These are phyloP conservation scores for Erodium moschatum DNA, from an alignment of 441 rosid species.

Conservation along the genomic window DNA sequence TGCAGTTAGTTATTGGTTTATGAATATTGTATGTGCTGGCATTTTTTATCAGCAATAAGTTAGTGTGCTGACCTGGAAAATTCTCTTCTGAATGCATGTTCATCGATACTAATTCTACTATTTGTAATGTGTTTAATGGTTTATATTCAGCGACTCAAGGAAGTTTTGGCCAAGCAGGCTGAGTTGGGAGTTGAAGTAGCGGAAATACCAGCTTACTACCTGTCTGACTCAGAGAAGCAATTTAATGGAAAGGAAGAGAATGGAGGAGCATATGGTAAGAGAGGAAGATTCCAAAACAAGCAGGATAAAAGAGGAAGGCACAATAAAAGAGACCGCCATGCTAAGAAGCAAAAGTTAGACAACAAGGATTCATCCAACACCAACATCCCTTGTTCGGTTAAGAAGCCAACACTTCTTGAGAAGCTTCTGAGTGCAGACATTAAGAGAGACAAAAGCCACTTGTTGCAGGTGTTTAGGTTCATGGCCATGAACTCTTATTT, in stretches of 20 bases:
- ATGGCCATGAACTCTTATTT: conserved; percentile 62
- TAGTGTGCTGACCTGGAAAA: too few relatives aligned
- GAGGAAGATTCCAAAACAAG: conserved; percentile 33
- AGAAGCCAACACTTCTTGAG: conserved; percentile 61
- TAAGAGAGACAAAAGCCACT: conserved; percentile 46
- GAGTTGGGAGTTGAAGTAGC: conserved; percentile 87
- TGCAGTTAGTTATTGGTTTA: too few relatives aligned
- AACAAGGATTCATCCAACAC: conserved; percentile 22
- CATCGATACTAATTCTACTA: neutral
- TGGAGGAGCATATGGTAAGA: conserved; percentile 24
- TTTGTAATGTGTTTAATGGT: conserved; percentile 13
- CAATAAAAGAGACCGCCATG: conserved; percentile 27
- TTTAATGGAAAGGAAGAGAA: conserved; percentile 27
- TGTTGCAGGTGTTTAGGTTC: conserved; percentile 68
- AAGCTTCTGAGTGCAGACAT: conserved; percentile 68
- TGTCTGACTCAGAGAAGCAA: conserved; percentile 40
- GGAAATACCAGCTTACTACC: conserved; percentile 69
- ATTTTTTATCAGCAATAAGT: too few relatives aligned
- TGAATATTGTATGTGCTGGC: too few relatives aligned
- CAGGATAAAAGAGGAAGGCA: conserved; percentile 39
- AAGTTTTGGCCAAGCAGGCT: conserved; percentile 75
- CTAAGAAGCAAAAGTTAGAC: conserved; percentile 24
- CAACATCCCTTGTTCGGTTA: conserved; percentile 20
- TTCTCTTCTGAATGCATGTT: neutral
- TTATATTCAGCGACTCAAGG: conserved; percentile 68